These are phyloP conservation scores for Lactuca saligna DNA, from an alignment of 129 eudicot species.

Conservation along the genomic window DNA sequence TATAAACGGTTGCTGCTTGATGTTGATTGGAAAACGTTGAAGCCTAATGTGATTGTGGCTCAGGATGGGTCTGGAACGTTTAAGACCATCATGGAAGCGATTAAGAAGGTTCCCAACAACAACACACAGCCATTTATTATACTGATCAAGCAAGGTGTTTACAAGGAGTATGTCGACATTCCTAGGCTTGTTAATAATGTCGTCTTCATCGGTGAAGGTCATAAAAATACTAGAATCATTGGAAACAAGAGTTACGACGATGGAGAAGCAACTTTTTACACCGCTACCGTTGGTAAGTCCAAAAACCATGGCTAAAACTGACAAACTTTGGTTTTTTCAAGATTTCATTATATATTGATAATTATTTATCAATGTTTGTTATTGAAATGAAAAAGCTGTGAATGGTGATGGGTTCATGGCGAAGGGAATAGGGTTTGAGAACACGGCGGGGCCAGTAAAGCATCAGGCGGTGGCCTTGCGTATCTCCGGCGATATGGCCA, in stretches of 20 bases:
- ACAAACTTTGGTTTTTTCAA: too few relatives aligned
- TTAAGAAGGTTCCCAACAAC: slow-evolving; percentile 30
- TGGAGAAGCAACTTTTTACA: slow-evolving; percentile 42
- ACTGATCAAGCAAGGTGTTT: slow-evolving; percentile 58
- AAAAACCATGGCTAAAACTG: too few relatives aligned
- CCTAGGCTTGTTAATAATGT: slow-evolving; percentile 33
- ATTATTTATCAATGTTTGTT: neutral
- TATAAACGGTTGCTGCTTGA: slow-evolving; percentile 24
- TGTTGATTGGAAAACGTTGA: slow-evolving; percentile 8
- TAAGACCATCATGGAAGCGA: slow-evolving; percentile 52
- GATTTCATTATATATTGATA: too few relatives aligned
- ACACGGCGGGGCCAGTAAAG: slow-evolving; percentile 56
- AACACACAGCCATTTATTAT: slow-evolving; percentile 38
- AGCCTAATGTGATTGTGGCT: slow-evolving; percentile 54
- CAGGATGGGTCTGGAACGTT: slow-evolving; percentile 53
- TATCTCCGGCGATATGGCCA: slow-evolving; percentile 34
- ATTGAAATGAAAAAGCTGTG: slow-evolving; percentile 31
- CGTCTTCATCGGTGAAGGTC: slow-evolving; percentile 64
- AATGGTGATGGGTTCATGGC: slow-evolving; percentile 58
- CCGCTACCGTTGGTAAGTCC: slow-evolving; percentile 61
- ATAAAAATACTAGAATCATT: slow-evolving; percentile 51
- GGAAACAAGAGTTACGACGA: slow-evolving; percentile 48
- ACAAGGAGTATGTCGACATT: slow-evolving; percentile 47
- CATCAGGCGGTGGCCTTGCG: slow-evolving; percentile 71
- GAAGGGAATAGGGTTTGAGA: slow-evolving; percentile 45